Percentiles rank a stretch among this genome's conserved stretches.
Conservation (phyloP, 2,329 filamentous ascomycete genomes). For the Endoconidiophora laricicola region DNA sequence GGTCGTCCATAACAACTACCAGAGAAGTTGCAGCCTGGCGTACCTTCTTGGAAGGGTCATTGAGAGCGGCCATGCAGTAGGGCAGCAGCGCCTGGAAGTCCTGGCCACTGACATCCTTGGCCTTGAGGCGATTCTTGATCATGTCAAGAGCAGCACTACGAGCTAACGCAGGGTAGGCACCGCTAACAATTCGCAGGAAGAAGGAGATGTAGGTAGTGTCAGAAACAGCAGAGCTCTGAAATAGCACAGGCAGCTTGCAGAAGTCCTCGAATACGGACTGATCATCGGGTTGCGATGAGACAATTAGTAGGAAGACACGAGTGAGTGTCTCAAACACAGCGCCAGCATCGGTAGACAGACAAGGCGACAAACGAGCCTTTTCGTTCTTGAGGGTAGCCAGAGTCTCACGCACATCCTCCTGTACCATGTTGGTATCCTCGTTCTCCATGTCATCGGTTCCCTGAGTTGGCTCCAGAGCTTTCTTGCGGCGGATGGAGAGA, state of each 20-base stretch:
- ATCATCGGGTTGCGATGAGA: slow-evolving; percentile 27
- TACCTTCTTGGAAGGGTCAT: slow-evolving; percentile 59
- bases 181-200: slow-evolving; percentile 58
- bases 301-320: slow-evolving; percentile 39
- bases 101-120: slow-evolving; percentile 28
- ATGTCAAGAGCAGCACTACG: slow-evolving; percentile 53
- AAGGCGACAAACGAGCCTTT: slow-evolving; percentile 29
- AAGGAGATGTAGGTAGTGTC: slow-evolving; percentile 58
- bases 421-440: slow-evolving; percentile 20
- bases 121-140: slow-evolving; percentile 39
- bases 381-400: slow-evolving; percentile 24
- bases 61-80: slow-evolving; percentile 58
- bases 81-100: slow-evolving; percentile 74
- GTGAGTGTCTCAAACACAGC: slow-evolving; percentile 42
- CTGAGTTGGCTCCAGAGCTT: slow-evolving; percentile 31
- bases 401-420: slow-evolving; percentile 24
- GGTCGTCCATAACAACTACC: slow-evolving; percentile 35
- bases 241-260: slow-evolving; percentile 37
- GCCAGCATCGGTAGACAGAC: slow-evolving; percentile 33
- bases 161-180: slow-evolving; percentile 50
- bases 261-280: slow-evolving; percentile 30
- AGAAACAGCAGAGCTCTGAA: slow-evolving; percentile 35
- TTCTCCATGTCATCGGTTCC: slow-evolving; percentile 34
- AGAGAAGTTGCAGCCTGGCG: slow-evolving; percentile 59
- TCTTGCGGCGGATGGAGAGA: slow-evolving; percentile 44